Conservation (phyloP, 352 stramenopile species). For the Phytophthora melonis region DNA sequence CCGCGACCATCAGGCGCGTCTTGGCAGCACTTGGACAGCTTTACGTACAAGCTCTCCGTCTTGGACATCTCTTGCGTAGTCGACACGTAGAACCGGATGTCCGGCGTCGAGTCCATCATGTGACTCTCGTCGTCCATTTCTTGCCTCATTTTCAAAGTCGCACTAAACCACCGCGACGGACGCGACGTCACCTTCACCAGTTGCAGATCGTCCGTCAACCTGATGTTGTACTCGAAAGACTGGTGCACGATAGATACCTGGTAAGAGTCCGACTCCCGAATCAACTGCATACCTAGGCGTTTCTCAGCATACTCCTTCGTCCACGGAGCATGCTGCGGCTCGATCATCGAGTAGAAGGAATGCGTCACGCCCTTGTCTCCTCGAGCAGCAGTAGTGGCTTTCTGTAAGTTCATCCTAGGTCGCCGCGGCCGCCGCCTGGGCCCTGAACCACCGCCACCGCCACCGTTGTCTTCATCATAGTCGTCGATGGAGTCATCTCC, state of each 20-base stretch:
- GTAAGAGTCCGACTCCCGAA: constrained; percentile 54
- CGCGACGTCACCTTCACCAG: constrained; percentile 70
- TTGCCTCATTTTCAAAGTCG: constrained; percentile 86
- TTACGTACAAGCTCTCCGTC: constrained; percentile 54
- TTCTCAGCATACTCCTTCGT: constrained; percentile 55
- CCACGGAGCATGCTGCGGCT: constrained; percentile 40
- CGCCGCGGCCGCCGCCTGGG: constrained; percentile 13
- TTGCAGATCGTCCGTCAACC: constrained; percentile 61
- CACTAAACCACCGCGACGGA: constrained; percentile 75
- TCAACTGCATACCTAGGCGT: constrained; percentile 52
- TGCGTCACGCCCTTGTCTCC: constrained; percentile 78
- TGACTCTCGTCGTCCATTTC: constrained; percentile 69
- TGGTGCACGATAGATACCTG: constrained; percentile 73
- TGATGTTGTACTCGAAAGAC: constrained; percentile 72
- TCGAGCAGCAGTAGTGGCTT: constrained; percentile 42
- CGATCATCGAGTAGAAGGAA: constrained; percentile 82
- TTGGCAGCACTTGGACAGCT: constrained; percentile 46
- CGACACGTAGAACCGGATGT: constrained; percentile 83
- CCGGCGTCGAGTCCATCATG: constrained; percentile 73
- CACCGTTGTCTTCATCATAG: constrained; percentile 4
- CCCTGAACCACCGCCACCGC: constrained; percentile 8
- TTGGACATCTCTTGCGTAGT: constrained; percentile 65
- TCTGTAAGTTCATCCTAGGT: constrained; percentile 46
- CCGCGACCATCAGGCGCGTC: constrained; percentile 51
- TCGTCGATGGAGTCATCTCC: neutral